phyloP scores from a whole-genome alignment of 352 stramenopile genomes.

The Phytopythium cucurbitacearum region DNA sequence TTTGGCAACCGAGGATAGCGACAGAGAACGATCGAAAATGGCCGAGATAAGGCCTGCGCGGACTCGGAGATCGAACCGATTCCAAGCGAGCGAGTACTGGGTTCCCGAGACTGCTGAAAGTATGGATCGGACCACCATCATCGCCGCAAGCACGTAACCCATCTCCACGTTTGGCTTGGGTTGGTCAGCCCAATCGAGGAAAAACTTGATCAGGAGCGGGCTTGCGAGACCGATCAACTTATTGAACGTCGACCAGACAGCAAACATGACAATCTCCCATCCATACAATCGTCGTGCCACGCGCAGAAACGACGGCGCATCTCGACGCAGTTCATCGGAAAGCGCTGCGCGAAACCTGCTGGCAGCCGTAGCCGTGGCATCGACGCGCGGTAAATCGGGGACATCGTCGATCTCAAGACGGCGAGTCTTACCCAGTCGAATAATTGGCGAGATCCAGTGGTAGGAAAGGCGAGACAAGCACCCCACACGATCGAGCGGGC shows the following conservation, averaged over 20 bases:
- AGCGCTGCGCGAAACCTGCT: slow-evolving; percentile 38
- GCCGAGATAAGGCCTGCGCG: slow-evolving; percentile 61
- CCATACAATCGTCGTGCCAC: slow-evolving; percentile 52
- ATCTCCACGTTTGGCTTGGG: slow-evolving; percentile 24
- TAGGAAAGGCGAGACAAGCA: slow-evolving; percentile 64
- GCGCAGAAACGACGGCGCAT: slow-evolving; percentile 49
- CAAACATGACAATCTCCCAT: slow-evolving; percentile 49
- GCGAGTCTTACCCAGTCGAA: slow-evolving; percentile 38
- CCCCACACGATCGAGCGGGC: slow-evolving; percentile 46
- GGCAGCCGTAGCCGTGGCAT: slow-evolving; percentile 45
- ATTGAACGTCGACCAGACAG: slow-evolving; percentile 65
- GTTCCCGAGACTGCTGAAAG: slow-evolving; percentile 58
- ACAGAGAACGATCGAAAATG: slow-evolving; percentile 61
- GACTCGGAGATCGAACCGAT: slow-evolving; percentile 71
- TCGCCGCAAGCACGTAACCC: slow-evolving; percentile 54
- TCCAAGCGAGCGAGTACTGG: slow-evolving; percentile 77
- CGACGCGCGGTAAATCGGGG: slow-evolving; percentile 37
- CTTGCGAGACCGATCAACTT: slow-evolving; percentile 64
- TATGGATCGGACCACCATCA: slow-evolving; percentile 52
- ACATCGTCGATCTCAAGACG: slow-evolving; percentile 63
- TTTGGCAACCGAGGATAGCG: slow-evolving; percentile 26
- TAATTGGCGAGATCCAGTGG: slow-evolving; percentile 62
- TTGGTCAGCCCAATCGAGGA: slow-evolving; percentile 67
- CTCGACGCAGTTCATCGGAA: slow-evolving; percentile 22
- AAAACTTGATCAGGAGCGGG: slow-evolving; percentile 75